phyloP scores from a whole-genome alignment of 331 rosid genomes.

The Rhamnella rubrinervis region DNA sequence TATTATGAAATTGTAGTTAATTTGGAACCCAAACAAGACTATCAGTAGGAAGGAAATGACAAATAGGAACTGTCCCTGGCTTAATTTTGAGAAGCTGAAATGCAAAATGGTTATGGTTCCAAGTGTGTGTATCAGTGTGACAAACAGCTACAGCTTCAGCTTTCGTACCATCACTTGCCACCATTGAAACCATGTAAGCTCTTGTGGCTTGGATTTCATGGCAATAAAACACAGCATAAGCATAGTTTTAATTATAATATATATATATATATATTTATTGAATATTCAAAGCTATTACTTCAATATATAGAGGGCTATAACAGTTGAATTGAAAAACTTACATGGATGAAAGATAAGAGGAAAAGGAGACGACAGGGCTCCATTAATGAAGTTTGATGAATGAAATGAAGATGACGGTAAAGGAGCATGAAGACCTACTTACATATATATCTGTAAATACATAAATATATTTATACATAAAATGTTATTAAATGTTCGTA shows the following conservation, averaged over 20 bases:
- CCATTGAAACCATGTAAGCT: slow-evolving; percentile 33
- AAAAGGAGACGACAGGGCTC: no score
- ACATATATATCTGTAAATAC: no score
- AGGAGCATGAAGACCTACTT: no score
- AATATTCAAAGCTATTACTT: no score
- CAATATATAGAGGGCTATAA: no score
- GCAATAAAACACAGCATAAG: slow-evolving; percentile 34
- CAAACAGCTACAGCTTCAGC: slow-evolving; percentile 26
- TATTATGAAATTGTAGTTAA: not conserved
- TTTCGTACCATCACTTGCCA: slow-evolving; percentile 20
- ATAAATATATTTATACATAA: no score
- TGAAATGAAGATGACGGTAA: no score
- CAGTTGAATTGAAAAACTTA: no score
- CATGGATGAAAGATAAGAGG: no score
- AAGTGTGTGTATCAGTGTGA: slow-evolving; percentile 18
- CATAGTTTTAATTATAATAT: slow-evolving; percentile 12
- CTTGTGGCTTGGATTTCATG: slow-evolving; percentile 26
- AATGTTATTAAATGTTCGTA: no score
- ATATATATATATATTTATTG: no score
- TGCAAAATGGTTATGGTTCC: slow-evolving; percentile 4
- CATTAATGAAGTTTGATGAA: no score
- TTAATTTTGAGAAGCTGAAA: slow-evolving; percentile 24
- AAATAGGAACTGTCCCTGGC: slow-evolving; percentile 37
- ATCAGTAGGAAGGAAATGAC: slow-evolving; percentile 32
- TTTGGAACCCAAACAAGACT: slow-evolving; percentile 35